Conservation (phyloP, 129 eudicot species). For the Lactuca sativa region DNA sequence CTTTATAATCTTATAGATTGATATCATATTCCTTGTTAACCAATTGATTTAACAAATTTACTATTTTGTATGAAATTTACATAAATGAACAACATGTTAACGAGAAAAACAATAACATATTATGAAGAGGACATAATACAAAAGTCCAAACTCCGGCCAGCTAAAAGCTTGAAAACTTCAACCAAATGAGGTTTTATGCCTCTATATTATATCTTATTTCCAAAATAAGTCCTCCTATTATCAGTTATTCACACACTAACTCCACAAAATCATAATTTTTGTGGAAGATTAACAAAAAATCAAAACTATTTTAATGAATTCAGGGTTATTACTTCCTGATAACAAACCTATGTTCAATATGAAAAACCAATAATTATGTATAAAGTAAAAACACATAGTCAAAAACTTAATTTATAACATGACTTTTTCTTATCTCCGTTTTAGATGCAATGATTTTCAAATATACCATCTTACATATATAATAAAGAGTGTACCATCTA, state of each 20-base stretch:
- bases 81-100: background rate
- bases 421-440: too few species aligned
- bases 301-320: too few species aligned
- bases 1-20: background rate
- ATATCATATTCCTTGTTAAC: background rate
- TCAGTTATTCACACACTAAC: background rate
- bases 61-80: background rate
- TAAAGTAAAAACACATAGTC: background rate
- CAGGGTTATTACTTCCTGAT: background rate
- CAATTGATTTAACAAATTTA: too few species aligned
- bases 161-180: constrained; percentile 23
- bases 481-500: too few species aligned
- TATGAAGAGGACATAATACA: background rate
- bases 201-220: background rate
- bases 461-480: too few species aligned
- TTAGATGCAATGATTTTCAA: too few species aligned
- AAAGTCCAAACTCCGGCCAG: constrained; percentile 26
- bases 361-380: background rate
- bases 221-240: background rate
- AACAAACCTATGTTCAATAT: background rate
- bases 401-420: too few species aligned
- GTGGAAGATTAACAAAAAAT: background rate
- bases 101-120: background rate
- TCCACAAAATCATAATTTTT: too few species aligned
- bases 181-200: constrained; percentile 6